Conservation (phyloP, 2,329 filamentous ascomycete genomes). For the Lachnellula subtilissima region DNA sequence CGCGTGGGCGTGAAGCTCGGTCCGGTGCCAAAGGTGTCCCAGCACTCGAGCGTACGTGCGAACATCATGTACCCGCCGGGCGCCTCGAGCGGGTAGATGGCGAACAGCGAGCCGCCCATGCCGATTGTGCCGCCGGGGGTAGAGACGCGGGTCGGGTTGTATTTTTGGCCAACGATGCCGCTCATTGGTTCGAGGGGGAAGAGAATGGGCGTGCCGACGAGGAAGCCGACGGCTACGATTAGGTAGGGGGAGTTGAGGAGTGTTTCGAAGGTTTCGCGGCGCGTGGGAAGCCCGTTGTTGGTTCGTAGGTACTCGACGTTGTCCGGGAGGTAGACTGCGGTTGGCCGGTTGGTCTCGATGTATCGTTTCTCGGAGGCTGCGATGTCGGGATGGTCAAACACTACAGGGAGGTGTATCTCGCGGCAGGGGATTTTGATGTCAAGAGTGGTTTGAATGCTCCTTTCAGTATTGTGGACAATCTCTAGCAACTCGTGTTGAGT, state of each 20-base stretch:
- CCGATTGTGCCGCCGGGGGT: conserved; percentile 36
- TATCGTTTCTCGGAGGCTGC: conserved; percentile 25
- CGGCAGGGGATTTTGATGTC: conserved; percentile 39
- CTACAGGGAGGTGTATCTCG: conserved; percentile 41
- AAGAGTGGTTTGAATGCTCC: conserved; percentile 15
- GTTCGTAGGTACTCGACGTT: conserved; percentile 28
- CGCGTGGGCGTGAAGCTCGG: conserved; percentile 28
- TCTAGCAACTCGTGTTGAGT: conserved; percentile 35
- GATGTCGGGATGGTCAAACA: conserved; percentile 34
- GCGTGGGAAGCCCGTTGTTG: conserved; percentile 34
- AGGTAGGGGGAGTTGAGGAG: conserved; percentile 33
- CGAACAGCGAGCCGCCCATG: conserved; percentile 33
- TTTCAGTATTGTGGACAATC: conserved; percentile 35
- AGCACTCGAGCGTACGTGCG: conserved; percentile 33
- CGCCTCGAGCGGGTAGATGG: conserved; percentile 35
- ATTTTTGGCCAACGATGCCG: conserved; percentile 29
- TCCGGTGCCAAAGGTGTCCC: conserved; percentile 33
- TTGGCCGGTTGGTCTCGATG: conserved; percentile 27
- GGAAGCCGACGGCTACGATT: conserved; percentile 33
- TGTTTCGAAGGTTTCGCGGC: conserved; percentile 31
- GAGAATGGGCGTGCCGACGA: conserved; percentile 35
- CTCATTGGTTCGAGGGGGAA: conserved; percentile 28
- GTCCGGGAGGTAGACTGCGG: conserved; percentile 30
- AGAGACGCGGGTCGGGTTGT: conserved; percentile 35
- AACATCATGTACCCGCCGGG: conserved; percentile 39